These are phyloP conservation scores for Talaromyces atroroseus DNA, from an alignment of 2,329 filamentous ascomycete genomes.

Conservation along the genomic window DNA sequence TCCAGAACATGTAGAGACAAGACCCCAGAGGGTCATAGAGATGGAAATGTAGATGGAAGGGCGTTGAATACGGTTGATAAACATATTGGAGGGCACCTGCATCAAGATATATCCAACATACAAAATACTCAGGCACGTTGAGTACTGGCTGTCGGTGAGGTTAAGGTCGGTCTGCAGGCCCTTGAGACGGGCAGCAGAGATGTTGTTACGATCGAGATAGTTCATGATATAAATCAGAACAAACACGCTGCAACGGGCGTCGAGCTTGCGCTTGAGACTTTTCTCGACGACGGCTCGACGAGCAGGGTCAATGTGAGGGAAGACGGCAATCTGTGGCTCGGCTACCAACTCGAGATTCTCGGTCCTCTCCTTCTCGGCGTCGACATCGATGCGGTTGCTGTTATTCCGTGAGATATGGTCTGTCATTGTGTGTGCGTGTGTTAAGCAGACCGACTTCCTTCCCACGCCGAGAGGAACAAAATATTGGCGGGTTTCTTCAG, in stretches of 20 bases:
- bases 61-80: conserved; percentile 45
- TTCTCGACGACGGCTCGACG: background rate
- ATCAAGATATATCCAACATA: conserved; percentile 49
- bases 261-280: conserved; percentile 3
- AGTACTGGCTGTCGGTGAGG: conserved; percentile 42
- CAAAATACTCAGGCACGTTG: conserved; percentile 49
- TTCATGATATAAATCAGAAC: conserved; percentile 13
- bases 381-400: background rate
- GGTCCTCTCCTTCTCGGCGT: background rate
- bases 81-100: conserved; percentile 50
- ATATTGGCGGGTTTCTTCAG: background rate
- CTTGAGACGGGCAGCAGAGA: conserved; percentile 69
- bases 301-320: background rate
- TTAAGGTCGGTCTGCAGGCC: conserved; percentile 43
- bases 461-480: background rate
- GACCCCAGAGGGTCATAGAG: conserved; percentile 19
- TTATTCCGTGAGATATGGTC: background rate
- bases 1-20: conserved; percentile 18
- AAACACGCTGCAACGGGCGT: background rate
- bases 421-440: background rate
- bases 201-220: conserved; percentile 53
- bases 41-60: conserved; percentile 44
- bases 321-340: background rate
- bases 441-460: background rate
- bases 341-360: background rate